phyloP scores from a whole-genome alignment of 2,329 filamentous ascomycete genomes.

The Madurella fahalii region DNA sequence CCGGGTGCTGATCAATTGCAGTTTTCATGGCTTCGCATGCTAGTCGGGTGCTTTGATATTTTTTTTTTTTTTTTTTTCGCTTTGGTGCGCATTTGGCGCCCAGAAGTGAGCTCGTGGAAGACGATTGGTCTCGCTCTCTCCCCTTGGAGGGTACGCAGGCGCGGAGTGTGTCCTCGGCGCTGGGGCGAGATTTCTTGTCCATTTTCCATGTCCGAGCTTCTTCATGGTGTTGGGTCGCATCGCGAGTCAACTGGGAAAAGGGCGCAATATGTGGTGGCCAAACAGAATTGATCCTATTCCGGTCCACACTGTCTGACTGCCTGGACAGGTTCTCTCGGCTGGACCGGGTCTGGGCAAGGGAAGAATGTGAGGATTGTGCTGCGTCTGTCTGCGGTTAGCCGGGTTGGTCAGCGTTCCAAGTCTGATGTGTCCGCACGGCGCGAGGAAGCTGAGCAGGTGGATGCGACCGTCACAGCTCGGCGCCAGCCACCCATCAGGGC shows the following conservation, averaged over 20 bases:
- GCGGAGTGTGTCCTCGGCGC: background rate
- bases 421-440: constrained; percentile 14
- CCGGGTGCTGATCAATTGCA: constrained; percentile 11
- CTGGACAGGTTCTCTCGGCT: constrained; percentile 1
- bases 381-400: constrained; percentile 6
- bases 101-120: background rate
- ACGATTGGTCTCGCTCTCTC: constrained; percentile 4
- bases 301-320: background rate
- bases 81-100: constrained; percentile 8
- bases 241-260: background rate
- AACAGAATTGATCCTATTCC: constrained; percentile 11
- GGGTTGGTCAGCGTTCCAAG: constrained; percentile 16
- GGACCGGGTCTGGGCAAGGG: constrained; percentile 1
- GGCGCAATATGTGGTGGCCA: constrained; percentile 2
- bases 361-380: background rate
- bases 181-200: background rate
- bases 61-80: background rate
- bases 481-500: background rate
- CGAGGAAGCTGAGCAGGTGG: constrained; percentile 7
- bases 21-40: background rate
- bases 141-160: constrained; percentile 3
- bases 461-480: constrained; percentile 10
- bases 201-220: background rate
- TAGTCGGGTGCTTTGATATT: background rate
- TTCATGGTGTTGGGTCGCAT: constrained; percentile 14